Conservation (phyloP, 371 early-diverging fungal species). For the Paramicrosporidium saccamoebae region DNA sequence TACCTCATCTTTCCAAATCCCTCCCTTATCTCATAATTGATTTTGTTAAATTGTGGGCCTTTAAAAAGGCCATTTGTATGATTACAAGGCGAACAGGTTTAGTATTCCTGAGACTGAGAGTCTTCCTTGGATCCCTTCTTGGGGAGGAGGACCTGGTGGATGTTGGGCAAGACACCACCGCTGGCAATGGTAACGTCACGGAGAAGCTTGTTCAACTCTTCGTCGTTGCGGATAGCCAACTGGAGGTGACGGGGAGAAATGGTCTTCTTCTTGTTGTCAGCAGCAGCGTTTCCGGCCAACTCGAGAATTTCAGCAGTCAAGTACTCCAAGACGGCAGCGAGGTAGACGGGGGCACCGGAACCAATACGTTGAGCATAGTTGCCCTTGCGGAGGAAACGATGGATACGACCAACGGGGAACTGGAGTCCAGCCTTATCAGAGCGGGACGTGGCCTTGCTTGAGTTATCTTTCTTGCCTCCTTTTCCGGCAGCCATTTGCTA, state of each 20-base stretch:
- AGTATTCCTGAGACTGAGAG: too few species aligned
- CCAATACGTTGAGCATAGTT: conserved; percentile 82
- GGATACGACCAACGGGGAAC: conserved; percentile 88
- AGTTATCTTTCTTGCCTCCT: too few species aligned
- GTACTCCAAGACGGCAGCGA: conserved; percentile 82
- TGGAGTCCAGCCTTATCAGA: conserved; percentile 59
- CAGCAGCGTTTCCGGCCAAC: conserved; percentile 77
- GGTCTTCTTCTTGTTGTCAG: conserved; percentile 81
- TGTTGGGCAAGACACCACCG: conserved; percentile 62
- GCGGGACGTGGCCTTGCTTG: too few species aligned
- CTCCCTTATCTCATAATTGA: too few species aligned
- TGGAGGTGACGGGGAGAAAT: conserved; percentile 18
- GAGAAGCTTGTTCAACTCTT: conserved; percentile 78
- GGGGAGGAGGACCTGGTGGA: conserved; percentile 31
- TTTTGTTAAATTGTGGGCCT: too few species aligned
- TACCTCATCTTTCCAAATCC: too few species aligned
- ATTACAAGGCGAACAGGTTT: too few species aligned
- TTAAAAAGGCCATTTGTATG: too few species aligned
- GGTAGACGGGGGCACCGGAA: conserved; percentile 75
- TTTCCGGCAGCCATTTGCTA: too few species aligned
- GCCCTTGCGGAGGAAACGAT: conserved; percentile 70
- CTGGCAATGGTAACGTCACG: conserved; percentile 46
- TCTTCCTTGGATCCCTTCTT: conserved; percentile 12
- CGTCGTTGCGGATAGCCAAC: conserved; percentile 69
- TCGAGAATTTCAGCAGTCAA: conserved; percentile 84